These are phyloP conservation scores for Cytospora chrysosperma DNA, from an alignment of 2,329 filamentous ascomycete species.

Conservation along the genomic window DNA sequence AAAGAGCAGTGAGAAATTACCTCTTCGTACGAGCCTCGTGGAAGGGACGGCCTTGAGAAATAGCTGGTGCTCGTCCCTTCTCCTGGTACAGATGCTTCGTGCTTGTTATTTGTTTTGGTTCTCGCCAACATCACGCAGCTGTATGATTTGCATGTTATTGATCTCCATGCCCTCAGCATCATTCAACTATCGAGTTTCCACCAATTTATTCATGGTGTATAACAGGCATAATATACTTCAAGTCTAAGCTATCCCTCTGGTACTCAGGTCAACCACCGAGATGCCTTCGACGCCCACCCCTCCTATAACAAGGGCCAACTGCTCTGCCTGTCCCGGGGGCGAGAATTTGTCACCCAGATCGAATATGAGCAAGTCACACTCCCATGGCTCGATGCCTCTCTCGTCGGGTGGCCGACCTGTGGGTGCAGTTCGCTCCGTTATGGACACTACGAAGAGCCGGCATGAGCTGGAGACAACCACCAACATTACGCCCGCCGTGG, in stretches of 20 bases:
- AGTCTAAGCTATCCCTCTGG: background rate
- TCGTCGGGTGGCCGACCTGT: slow-evolving; percentile 14
- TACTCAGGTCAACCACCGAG: background rate
- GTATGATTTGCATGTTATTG: background rate
- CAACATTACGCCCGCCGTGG: background rate
- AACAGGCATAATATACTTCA: background rate
- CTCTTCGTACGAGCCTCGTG: too few relatives aligned
- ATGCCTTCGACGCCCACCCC: slow-evolving; percentile 2
- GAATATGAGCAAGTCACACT: background rate
- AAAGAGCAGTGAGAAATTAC: background rate
- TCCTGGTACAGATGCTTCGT: background rate
- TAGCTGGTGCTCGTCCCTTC: background rate
- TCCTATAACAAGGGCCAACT: slow-evolving; percentile 7
- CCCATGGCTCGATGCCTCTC: slow-evolving; percentile 2
- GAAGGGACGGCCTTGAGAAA: background rate
- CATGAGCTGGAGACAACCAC: slow-evolving; percentile 12
- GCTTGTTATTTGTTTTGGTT: background rate
- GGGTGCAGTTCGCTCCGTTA: slow-evolving; percentile 18
- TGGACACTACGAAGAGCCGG: background rate
- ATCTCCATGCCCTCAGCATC: background rate
- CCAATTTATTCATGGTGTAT: background rate
- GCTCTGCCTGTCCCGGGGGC: slow-evolving; percentile 12
- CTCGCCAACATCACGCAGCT: background rate
- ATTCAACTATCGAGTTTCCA: background rate
- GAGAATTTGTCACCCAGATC: slow-evolving; percentile 16